Base-by-base conservation (phyloP, 352 stramenopile genomes). In the Phytophthora crassamura region DNA sequence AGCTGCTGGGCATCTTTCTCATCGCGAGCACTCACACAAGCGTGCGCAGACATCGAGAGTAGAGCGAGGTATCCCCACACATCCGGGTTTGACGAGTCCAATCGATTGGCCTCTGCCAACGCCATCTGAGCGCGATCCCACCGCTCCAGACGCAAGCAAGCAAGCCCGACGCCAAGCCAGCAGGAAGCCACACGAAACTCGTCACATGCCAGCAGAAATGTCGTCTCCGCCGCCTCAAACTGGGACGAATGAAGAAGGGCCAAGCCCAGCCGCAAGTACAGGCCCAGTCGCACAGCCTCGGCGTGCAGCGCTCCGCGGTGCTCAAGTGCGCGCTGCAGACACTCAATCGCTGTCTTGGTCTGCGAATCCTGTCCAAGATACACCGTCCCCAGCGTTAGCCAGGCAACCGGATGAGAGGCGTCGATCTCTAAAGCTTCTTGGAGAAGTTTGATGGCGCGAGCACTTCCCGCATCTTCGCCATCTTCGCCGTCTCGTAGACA, bases 91-190 rank as follows among this genome's bases (percentile, higher is more conserved):
- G 63, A 86, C 22, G 46, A 28, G 56, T 96, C 87, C 20, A 93
- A 53, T 40, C 82, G 70, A 53, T 93, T 96, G 11, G 86, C 86
- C 64, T 94, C 85, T 0, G 80, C 80, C 25, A 96, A 70, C 25
- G 86, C 85, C 52, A 82, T 67, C 36, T 87, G 72, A 7, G 88
- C 78, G 0, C 67, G 60, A 15, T 89, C 74, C 69, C 67, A 90
- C 14, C 77, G 67, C 54, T 94, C 86, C 25, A 87, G 61, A n/a
- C 86, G 82, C 15, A 93, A 50, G 35, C 65, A 75, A 4, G 86
- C 77, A 50, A 94, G 90, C 28, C 86, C 87, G 2, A 93, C 82
- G 39, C 86, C 86, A 8, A 95, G 77, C 87, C 87, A 95, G n/a
- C 57, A 74, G 2, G 86, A 94, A 18, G 87, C 84, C 33, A 88